These are phyloP conservation scores for Mycena filopes DNA, from an alignment of 768 basidiomycete species.

Conservation along the genomic window DNA sequence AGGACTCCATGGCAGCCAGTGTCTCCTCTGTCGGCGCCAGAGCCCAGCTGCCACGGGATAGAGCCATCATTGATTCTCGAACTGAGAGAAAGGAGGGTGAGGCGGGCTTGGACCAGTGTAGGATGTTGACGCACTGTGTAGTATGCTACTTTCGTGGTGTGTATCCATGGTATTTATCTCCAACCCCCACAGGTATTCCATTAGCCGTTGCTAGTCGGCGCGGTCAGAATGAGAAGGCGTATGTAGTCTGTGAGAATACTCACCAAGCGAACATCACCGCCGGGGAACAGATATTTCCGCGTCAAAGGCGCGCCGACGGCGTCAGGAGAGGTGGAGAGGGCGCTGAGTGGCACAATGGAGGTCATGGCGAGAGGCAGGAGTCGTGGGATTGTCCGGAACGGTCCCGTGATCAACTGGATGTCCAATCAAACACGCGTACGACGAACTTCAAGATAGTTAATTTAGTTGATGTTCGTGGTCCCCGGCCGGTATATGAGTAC, in stretches of 20 bases:
- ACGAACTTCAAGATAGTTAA: too few relatives aligned
- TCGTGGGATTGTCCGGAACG: conserved; percentile 5
- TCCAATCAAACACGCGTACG: too few relatives aligned
- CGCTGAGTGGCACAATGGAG: conserved; percentile 3
- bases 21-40: conserved; percentile 18
- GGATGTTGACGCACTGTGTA: background rate
- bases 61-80: background rate
- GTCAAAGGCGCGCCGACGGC: background rate
- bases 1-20: conserved; percentile 1
- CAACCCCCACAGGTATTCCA: conserved; percentile 18
- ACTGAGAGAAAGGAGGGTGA: background rate
- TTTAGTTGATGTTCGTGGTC: too few relatives aligned
- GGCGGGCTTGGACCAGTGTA: background rate
- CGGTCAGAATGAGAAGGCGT: background rate
- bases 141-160: conserved; percentile 6
- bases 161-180: conserved; percentile 3
- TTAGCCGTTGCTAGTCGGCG: background rate
- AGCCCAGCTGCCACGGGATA: background rate
- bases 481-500: too few relatives aligned
- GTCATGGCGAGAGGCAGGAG: background rate
- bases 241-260: background rate
- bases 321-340: background rate
- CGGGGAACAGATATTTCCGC: background rate
- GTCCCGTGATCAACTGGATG: too few relatives aligned
- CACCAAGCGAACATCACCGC: background rate